Evolutionary conservation across 176 grass and related monocot species (phyloP), one percentile per base, ranked within the genome.

Genomic region (Triticum dicoccoides): DNA sequence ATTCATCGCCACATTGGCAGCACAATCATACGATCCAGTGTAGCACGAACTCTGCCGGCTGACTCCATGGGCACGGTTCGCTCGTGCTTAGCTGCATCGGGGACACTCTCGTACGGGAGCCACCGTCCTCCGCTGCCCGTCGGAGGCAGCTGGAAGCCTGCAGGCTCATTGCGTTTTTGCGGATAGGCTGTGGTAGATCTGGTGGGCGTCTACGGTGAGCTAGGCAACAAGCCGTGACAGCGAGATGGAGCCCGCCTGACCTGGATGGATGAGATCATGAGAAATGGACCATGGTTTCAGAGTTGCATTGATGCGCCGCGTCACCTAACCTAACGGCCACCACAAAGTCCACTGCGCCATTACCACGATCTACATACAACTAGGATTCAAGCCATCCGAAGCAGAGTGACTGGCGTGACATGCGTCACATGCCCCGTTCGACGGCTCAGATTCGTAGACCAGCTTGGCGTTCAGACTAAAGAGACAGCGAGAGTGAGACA

Each of bases 91-190:
- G 49, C 73, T 78, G 73, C 41, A 71, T 27, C 73, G 44, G 62
- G 69, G 78, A n/a, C 42, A 32, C 79, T 38, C 10, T 8, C 20
- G 80, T 88, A 76, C 77, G 85, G 54, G 77, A 18, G 3, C 12
- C 20, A 35, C 59, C 6, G 29, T 4, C 20, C 76, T 1, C 73
- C 3, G 44, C 42, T 20, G 71, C 59, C 17, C 13, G 45, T 9
- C 15, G 51, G 51, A 1, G 23, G 72, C 73, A 17, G 3, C 69
- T n/a, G 79, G 56, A 39, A 15, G 32, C 8, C 59, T 18, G 69
- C 58, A 39, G 10, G 42, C 8, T 42, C 37, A 11, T 24, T 24
- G 37, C 37, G 20, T 61, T 6, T 56, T 23, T 29, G 30, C 12
- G 7, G 7, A 27, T 21, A 25, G 63, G 4, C 33, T n/a, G 44